These are phyloP conservation scores for Didymella glomerata DNA, from an alignment of 2,329 filamentous ascomycete genomes.

Conservation along the genomic window DNA sequence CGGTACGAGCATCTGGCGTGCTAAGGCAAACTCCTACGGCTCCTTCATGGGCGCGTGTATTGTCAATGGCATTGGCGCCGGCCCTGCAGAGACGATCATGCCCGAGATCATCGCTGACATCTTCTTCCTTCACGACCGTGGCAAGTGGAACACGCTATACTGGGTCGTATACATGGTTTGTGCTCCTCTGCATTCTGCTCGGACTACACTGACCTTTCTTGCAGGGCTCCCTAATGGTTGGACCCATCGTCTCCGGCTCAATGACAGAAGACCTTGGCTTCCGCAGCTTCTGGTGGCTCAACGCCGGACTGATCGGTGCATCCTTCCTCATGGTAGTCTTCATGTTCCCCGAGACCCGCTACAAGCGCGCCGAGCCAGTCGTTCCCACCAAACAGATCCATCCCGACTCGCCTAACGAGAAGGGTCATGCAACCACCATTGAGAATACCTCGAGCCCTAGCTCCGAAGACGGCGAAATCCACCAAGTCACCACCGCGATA, in stretches of 20 bases:
- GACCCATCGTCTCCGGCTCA: conserved; percentile 65
- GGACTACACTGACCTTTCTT: neutral
- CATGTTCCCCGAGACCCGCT: conserved; percentile 71
- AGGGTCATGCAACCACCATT: conserved; percentile 22
- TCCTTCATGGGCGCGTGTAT: conserved; percentile 71
- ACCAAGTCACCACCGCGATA: conserved; percentile 34
- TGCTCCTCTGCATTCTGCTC: neutral
- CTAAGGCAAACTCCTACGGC: conserved; percentile 64
- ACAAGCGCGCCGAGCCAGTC: conserved; percentile 57
- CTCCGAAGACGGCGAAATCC: conserved; percentile 32
- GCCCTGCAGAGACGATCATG: conserved; percentile 69
- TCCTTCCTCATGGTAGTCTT: conserved; percentile 63
- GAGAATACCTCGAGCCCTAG: conserved; percentile 24
- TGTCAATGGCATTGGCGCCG: conserved; percentile 69
- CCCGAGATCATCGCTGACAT: conserved; percentile 71
- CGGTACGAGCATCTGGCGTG: conserved; percentile 65
- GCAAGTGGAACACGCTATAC: conserved; percentile 69
- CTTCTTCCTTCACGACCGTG: conserved; percentile 71
- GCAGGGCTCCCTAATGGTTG: conserved; percentile 64
- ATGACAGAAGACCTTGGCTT: conserved; percentile 68
- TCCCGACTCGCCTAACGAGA: conserved; percentile 28
- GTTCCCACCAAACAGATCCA: conserved; percentile 18
- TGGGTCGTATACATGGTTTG: conserved; percentile 66
- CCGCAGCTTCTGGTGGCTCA: conserved; percentile 73
- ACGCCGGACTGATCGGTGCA: conserved; percentile 63